Evolutionary conservation across 768 basidiomycete genomes (phyloP), one percentile per base, ranked within the genome.

Genomic region (Rhizopogon vulgaris): DNA sequence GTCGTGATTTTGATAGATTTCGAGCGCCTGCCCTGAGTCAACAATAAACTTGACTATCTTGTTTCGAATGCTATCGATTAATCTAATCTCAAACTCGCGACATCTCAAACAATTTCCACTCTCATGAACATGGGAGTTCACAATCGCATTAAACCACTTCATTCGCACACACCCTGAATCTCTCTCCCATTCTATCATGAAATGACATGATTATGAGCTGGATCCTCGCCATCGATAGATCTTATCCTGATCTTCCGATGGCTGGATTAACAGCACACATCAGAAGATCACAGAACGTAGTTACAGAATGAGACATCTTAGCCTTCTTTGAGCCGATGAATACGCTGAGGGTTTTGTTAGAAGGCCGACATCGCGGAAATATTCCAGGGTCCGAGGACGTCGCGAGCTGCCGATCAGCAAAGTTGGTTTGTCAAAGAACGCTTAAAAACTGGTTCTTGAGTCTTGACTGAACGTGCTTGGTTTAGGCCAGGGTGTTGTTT

Each of bases 291-390:
- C 10, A 24, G 1, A 51, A 51, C 22, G n/a, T n/a, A n/a, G 17
- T 18, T 22, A n/a, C 47, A 46, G 6, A 48, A 34, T 25, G 50
- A n/a, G 24, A 48, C 11, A 14, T 18, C 27, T 7, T 28, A 38
- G 15, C 7, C 15, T 27, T 7, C 28, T 8, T 61, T 88, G 80
- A 84, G 66, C n/a, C 73, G 67, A 70, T 94, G 92, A 54, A 90
- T 80, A 51, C 75, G 75, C 61, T 83, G 60, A 94, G 73, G 59
- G 93, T 77, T 1, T 63, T 60, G 67, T 88, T 84, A 81, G 90
- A 90, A 60, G 94, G 59, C 87, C 69, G 41, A 71, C 73, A 61
- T 90, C 73, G 55, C 76, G 70, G 53, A 87, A 65, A 71, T 75
- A 93, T 12, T 79, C 77, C 8, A 72, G 62, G 78, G 69, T 93